phyloP scores from a whole-genome alignment of 495 filamentous ascomycete genomes.

The Aspergillus biplanus region DNA sequence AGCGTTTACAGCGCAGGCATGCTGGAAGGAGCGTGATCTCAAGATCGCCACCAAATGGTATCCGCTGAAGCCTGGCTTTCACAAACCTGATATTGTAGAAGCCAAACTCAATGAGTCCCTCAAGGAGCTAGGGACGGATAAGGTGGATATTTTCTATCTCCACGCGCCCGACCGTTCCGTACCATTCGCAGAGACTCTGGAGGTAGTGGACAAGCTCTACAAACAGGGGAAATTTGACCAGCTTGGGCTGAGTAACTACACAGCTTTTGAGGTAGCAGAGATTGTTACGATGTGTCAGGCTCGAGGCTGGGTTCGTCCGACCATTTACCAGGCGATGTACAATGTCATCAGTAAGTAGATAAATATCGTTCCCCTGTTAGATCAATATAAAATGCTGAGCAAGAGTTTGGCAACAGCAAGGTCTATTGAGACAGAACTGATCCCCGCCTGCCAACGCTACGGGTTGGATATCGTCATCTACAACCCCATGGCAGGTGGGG shows the following conservation, averaged over 20 bases:
- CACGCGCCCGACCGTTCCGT: slow-evolving; percentile 81
- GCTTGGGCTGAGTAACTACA: slow-evolving; percentile 85
- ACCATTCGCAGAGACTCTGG: slow-evolving; percentile 79
- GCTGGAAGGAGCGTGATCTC: slow-evolving; percentile 81
- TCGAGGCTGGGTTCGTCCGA: slow-evolving; percentile 65
- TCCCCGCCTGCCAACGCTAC: slow-evolving; percentile 78
- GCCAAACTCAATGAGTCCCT: slow-evolving; percentile 66
- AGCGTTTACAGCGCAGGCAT: slow-evolving; percentile 72
- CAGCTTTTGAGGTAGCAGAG: slow-evolving; percentile 90
- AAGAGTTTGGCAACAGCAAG: slow-evolving; percentile 66
- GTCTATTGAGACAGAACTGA: slow-evolving; percentile 76
- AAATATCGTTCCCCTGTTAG: slow-evolving; percentile 48
- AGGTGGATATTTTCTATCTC: slow-evolving; percentile 85
- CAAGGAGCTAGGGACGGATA: slow-evolving; percentile 71
- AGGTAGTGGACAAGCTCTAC: slow-evolving; percentile 76
- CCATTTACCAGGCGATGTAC: slow-evolving; percentile 67
- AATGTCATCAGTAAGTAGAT: slow-evolving; percentile 56
- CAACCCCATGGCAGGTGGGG: slow-evolving; percentile 82
- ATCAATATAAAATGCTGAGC: slow-evolving; percentile 47
- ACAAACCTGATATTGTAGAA: slow-evolving; percentile 62
- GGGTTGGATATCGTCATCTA: slow-evolving; percentile 87
- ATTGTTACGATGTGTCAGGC: slow-evolving; percentile 77
- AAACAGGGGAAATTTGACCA: slow-evolving; percentile 84
- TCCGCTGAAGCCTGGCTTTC: slow-evolving; percentile 57
- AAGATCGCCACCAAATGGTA: slow-evolving; percentile 86